These are phyloP conservation scores for Brassica rapa DNA, from an alignment of 345 rosid genomes.

Conservation along the genomic window DNA sequence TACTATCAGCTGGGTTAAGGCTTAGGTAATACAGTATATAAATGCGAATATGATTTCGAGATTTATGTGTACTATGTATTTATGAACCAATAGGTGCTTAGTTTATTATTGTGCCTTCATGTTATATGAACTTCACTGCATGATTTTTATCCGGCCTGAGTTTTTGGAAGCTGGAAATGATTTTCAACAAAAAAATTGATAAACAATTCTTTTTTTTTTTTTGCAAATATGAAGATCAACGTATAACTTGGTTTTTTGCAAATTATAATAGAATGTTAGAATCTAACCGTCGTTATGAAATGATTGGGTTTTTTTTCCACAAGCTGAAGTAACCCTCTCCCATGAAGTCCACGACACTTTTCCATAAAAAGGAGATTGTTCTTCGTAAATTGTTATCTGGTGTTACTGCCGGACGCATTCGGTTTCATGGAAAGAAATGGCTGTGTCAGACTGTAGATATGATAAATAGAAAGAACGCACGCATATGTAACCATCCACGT, in stretches of 20 bases:
- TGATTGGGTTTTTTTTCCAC: background rate
- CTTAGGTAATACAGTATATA: background rate
- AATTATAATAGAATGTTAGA: background rate
- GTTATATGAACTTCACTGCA: background rate
- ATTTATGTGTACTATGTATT: background rate
- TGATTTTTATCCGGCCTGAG: no score
- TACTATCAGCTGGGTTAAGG: background rate
- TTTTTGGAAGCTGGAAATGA: no score
- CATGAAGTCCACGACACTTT: background rate
- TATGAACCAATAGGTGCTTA: background rate
- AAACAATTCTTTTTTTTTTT: no score
- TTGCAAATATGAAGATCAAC: no score
- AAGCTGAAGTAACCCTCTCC: background rate
- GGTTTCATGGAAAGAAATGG: background rate
- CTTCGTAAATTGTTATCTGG: conserved; percentile 5
- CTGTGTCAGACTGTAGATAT: background rate
- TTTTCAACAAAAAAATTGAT: no score
- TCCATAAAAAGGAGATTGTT: background rate
- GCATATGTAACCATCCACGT: background rate
- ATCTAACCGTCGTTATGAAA: background rate
- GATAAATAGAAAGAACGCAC: background rate
- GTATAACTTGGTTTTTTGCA: no score
- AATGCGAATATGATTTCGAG: background rate
- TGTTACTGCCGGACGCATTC: background rate
- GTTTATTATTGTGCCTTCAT: background rate